Base-by-base conservation (phyloP, 2,329 filamentous ascomycete genomes). In the Colletotrichum filicis region DNA sequence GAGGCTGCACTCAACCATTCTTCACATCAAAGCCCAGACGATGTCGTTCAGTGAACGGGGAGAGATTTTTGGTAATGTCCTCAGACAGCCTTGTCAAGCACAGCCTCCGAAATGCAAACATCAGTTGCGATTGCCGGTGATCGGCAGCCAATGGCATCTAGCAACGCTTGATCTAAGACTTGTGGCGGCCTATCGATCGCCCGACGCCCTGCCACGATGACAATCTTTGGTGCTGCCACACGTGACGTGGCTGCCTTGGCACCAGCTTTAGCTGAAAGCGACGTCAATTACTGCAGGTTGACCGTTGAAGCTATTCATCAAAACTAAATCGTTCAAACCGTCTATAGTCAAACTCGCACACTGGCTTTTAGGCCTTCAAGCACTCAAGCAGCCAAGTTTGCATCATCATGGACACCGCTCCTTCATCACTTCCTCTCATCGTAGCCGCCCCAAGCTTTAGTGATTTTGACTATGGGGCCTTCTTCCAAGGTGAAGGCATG, bases 381-480 rank as follows among this genome's bases (percentile, higher is more conserved):
- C 24, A 42, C 11, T 28, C 9, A 28, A 30, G 5, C 22, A 30
- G 22, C 12, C 3, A 37, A 12, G 3, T 11, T 14, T 9, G 30
- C 55, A 26, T 9, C 32, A 57, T 22, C 35, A 73, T 73, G 68
- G 52, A 73, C 9, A 58, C 49, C 42, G 46, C 60, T 12, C 46
- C 14, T 12, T 7, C 55, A 52, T 37, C 49, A 9, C 65, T 60
- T 14, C 24, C 57, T 4, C 56, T 82, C 42, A 76, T 84, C 30
- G 71, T 77, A 32, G 79, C 81, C 63, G 71, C 77, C 7, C 79
- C 79, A 5, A 77, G 79, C n/a, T 53, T 77, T 5, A 77, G 58
- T 35, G 77, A 83, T 16, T 84, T 85, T 58, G 83, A 85, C 76
- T 85, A 85, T 57, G 78, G 77, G 9, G 79, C 79, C 57, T 85